A percentile compares a stretch with the other conserved stretches of the same genome.
Conservation (phyloP, 2,329 filamentous ascomycete species). For the Aspergillus awamori region DNA sequence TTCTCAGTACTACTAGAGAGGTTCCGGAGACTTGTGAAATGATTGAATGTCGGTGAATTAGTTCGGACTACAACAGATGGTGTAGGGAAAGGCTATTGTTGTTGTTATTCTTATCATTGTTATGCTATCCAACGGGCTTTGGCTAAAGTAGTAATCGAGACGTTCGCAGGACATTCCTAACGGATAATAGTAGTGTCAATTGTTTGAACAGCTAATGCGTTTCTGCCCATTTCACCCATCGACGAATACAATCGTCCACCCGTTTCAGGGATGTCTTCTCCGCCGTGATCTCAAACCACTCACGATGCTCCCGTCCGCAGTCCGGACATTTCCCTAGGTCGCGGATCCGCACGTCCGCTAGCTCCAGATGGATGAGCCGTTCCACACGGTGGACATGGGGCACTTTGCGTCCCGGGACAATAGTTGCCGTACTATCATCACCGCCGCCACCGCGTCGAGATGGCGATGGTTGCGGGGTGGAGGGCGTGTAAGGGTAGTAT, state of each 20-base stretch:
- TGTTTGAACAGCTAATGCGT: slow-evolving; percentile 20
- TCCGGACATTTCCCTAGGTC: slow-evolving; percentile 66
- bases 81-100: too few relatives aligned
- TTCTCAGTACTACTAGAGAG: too few relatives aligned
- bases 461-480: slow-evolving; percentile 24
- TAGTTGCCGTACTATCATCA: slow-evolving; percentile 4
- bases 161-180: too few relatives aligned
- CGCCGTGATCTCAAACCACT: slow-evolving; percentile 93
- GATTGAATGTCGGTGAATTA: too few relatives aligned
- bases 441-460: slow-evolving; percentile 8
- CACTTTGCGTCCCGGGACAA: slow-evolving; percentile 63
- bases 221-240: slow-evolving; percentile 88
- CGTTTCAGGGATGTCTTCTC: slow-evolving; percentile 68
- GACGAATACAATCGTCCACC: slow-evolving; percentile 72
- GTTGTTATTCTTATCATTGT: too few relatives aligned
- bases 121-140: too few relatives aligned
- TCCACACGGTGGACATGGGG: slow-evolving; percentile 88
- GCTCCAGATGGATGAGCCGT: slow-evolving; percentile 84
- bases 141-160: too few relatives aligned
- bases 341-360: slow-evolving; percentile 63
- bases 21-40: too few relatives aligned
- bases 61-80: too few relatives aligned
- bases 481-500: slow-evolving; percentile 76
- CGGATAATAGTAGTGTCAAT: background rate
- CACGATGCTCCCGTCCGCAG: slow-evolving; percentile 83